Base-by-base conservation (phyloP, 495 filamentous ascomycete genomes). In the Copromyces sp. region DNA sequence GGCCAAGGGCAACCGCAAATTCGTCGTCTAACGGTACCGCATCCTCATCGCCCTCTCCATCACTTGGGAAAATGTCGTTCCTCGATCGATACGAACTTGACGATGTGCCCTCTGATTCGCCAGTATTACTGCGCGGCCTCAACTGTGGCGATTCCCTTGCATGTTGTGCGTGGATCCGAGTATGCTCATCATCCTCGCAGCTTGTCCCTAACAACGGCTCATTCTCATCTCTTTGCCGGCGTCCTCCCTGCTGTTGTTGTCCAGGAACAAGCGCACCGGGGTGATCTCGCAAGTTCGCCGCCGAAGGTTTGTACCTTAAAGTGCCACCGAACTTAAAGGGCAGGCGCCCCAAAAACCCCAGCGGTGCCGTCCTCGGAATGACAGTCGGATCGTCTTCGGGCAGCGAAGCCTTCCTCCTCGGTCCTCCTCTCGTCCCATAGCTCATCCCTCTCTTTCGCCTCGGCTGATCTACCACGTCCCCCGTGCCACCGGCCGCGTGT, bases 1-100 rank as follows among this genome's bases (percentile, higher is more conserved):
- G 87, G 39, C 90, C 90, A 38, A 97, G 81, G 1, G 88, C 87
- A 81, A 97, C 89, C 1, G 93, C 89, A 75, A 98, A 97, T 77
- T 98, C 95, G 81, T 98, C 95, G 76, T 94, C 93, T 69, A 99
- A 83, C 1, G 95, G 94, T 35, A 98, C 89, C 1, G 95, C 95
- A 85, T 99, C 93, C 79, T 94, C 90, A 72, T 92, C 93, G 68
- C 89, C 91, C 73, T 98, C 95, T 69, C 90, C 91, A 73, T 97
- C 94, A 75, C 95, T 98, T 2, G 93, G 94, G 74, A 97, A 94
- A 29, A 99, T 83, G 81, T 99, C 95, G 0, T 94, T 94, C 69
- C 96, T 87, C n/a, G 94, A 97, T 77, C 95, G 91, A 59, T 94
- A 88, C 4, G 94, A 97, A 73, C 94, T 95, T n/a, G 87, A 89